Conservation (phyloP, 805 yeast species). For the Cyberlindnera mississippiensis region DNA sequence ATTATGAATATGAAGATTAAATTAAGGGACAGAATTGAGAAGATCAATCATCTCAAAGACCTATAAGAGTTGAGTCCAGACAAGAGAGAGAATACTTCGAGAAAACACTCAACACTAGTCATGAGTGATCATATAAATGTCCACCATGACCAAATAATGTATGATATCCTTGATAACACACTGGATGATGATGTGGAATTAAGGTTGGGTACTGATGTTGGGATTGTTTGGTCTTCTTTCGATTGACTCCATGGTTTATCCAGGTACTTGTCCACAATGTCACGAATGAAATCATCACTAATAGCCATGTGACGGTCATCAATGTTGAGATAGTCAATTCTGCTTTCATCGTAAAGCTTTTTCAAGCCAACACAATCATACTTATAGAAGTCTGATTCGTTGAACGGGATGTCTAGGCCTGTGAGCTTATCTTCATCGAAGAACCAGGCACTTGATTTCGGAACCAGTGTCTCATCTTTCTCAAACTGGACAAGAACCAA, state of each 20-base stretch:
- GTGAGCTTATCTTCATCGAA: conserved; percentile 39
- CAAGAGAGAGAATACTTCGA: too few species aligned
- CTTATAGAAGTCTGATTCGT: conserved; percentile 46
- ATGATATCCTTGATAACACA: conserved; percentile 9
- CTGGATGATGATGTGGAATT: conserved; percentile 14
- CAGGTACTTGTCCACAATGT: conserved; percentile 42
- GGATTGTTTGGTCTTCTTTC: conserved; percentile 14
- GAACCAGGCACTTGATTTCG: conserved; percentile 70
- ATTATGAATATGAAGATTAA: too few species aligned
- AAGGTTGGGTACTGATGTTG: conserved; percentile 26
- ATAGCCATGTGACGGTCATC: conserved; percentile 66
- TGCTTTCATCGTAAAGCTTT: conserved; percentile 38
- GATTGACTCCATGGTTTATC: conserved; percentile 24
- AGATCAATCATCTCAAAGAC: background rate
- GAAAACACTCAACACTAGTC: too few species aligned
- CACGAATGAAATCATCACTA: conserved; percentile 44
- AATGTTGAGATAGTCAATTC: conserved; percentile 46
- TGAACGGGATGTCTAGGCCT: conserved; percentile 41
- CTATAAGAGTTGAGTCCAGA: background rate
- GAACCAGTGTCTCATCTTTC: conserved; percentile 65
- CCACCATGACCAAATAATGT: background rate
- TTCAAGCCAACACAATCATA: conserved; percentile 59
- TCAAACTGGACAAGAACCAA: conserved; percentile 58
- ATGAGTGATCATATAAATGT: background rate
- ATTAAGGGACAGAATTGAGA: background rate